Evolutionary conservation across 2,329 filamentous ascomycete genomes (phyloP), one percentile per base, ranked within the genome.

Genomic region (Penicillium sp.): DNA sequence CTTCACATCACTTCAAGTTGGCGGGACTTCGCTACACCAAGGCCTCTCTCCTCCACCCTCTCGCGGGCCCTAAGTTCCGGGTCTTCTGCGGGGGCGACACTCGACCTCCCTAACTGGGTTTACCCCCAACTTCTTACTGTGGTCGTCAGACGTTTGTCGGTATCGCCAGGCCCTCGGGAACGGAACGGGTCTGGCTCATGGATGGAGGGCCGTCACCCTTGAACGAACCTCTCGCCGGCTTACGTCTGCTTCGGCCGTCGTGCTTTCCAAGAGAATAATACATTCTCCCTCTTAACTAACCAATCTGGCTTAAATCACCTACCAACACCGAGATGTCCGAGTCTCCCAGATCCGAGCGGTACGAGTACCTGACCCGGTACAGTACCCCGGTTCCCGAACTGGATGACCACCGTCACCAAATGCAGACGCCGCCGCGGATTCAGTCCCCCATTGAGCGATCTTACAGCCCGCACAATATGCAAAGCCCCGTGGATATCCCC

Each of bases 21-120:
- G 91, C 90, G 90, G 89, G 88, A 83, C 81, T 86, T 85, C 84
- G 83, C 78, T 81, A 82, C 78, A 76, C 82, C 77, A 79, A 83
- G 79, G 84, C 89, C 76, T 88, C 86, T 76, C 88, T 88, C 79
- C 82, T 88, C 74, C 88, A 88, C 82, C 92, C 91, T 85, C 90
- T 96, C 81, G 88, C 93, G 76, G 91, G 91, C 83, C 93, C 92
- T 78, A 87, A 87, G 75, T 87, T 87, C 83, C 90, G 92, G 92
- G 92, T 95, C 86, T 93, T 93, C 77, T 87, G 87, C 83, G 92
- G 93, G 88, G 90, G 92, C 81, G 90, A 94, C 83, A 94, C 92
- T 82, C 93, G 96, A 80, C 93, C 94, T 75, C 93, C 93, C 83
- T 97, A 97, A 97, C 79, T 93, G 76, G 81, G 67, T 74, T 75